Evolutionary conservation across 1,284 basidiomycete species (phyloP), one percentile per base, ranked within the genome.

Genomic region (Sporisorium iseilematis-ciliati): DNA sequence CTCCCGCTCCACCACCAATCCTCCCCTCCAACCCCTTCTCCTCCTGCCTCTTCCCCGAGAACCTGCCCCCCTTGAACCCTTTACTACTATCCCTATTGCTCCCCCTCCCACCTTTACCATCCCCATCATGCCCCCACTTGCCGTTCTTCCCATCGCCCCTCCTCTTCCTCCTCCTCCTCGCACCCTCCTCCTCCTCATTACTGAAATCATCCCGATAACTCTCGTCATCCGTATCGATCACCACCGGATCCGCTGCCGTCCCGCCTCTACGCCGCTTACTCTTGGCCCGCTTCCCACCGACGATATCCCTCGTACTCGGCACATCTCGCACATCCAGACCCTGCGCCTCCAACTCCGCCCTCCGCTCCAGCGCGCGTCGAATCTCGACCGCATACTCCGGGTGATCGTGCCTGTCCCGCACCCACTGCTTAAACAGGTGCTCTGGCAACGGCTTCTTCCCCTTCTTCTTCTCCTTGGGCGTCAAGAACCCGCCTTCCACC

Each of bases 371-470:
- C 18, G 62, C 62, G 6, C 10, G 23, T 3, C 68, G 53, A n/a
- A 71, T 71, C 50, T 60, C 54, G 2, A 62, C 54, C 2, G 68
- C 62, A 21, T 65, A 50, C 5, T 65, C 50, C 6, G 68, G 62
- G 21, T 61, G 29, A 5, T 54, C 57, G 3, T 65, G 58, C n/a
- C 62, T 18, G 26, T 65, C 68, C 3, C 50, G 33, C 16, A 61
- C 14, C 62, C 62, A 71, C 31, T 71, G 54, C n/a, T 45, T 42
- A 45, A 65, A 65, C 10, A 71, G 51, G 12, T 71, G 50, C 25
- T 65, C 68, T n/a, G 68, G 68, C 2, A 71, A 48, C 1, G 68
- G 68, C 7, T n/a, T 65, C 21, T 57, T 65, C 23, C 62, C 62
- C 20, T 51, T 52, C 40, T 65, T 60, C 49, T 65, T 57, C 46